These are phyloP conservation scores for Suhomyces kunorum DNA, from an alignment of 1,139 yeast genomes.

Conservation along the genomic window DNA sequence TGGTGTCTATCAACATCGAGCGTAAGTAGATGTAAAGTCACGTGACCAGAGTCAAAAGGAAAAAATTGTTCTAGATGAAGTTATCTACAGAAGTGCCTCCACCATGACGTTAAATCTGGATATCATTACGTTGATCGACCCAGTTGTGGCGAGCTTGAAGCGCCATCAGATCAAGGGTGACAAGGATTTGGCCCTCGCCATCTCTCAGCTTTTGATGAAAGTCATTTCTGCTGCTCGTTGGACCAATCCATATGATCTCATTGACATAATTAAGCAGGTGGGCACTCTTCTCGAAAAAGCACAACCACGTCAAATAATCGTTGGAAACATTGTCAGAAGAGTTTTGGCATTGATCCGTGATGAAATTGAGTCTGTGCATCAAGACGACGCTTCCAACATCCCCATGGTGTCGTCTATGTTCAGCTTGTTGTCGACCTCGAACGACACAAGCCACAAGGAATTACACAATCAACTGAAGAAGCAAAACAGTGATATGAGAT, in stretches of 20 bases:
- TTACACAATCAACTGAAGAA: conserved; percentile 38
- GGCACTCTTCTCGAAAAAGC: conserved; percentile 62
- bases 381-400: conserved; percentile 35
- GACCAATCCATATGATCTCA: conserved; percentile 73
- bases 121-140: conserved; percentile 39
- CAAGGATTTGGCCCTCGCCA: conserved; percentile 77
- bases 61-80: conserved; percentile 1
- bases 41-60: neutral
- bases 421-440: conserved; percentile 66
- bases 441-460: conserved; percentile 30
- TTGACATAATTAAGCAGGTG: conserved; percentile 64
- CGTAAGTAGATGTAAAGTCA: too few species aligned
- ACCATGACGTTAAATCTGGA: conserved; percentile 32
- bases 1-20: neutral
- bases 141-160: conserved; percentile 49
- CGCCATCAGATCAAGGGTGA: conserved; percentile 77
- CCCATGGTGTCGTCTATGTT: conserved; percentile 86
- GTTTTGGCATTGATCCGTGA: conserved; percentile 87
- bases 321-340: conserved; percentile 90
- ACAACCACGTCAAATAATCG: conserved; percentile 76
- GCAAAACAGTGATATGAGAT: conserved; percentile 68
- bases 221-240: conserved; percentile 90
- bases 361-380: conserved; percentile 63
- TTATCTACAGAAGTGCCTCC: neutral
- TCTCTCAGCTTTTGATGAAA: conserved; percentile 83